Conservation (phyloP, 1,284 basidiomycete genomes). For the Sporisorium exsertum region DNA sequence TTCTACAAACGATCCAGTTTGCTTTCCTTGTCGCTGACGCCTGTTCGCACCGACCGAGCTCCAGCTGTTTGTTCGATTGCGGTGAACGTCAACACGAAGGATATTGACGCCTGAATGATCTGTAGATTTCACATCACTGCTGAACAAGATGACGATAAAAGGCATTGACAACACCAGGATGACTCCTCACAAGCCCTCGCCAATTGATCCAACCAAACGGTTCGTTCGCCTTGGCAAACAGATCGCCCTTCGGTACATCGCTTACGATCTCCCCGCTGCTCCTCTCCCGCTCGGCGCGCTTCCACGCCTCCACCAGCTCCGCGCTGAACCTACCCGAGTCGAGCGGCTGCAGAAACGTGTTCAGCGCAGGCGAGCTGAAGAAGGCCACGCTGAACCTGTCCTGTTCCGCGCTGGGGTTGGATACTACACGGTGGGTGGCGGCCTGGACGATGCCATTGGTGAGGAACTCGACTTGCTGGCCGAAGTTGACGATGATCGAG, state of each 20-base stretch:
- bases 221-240: constrained; percentile 41
- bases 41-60: no score
- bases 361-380: constrained; percentile 56
- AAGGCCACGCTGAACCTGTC: constrained; percentile 50
- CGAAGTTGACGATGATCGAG: constrained; percentile 60
- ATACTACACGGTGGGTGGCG: constrained; percentile 59
- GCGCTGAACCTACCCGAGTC: constrained; percentile 25
- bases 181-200: constrained; percentile 54
- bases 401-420: constrained; percentile 11
- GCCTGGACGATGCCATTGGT: constrained; percentile 55
- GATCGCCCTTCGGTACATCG: constrained; percentile 54
- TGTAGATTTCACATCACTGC: background rate
- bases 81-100: no score
- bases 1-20: background rate
- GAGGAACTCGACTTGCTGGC: constrained; percentile 62
- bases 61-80: no score
- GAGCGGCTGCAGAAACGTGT: constrained; percentile 37
- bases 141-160: constrained; percentile 37
- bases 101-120: no score
- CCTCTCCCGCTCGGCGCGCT: constrained; percentile 26
- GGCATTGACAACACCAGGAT: constrained; percentile 40
- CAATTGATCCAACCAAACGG: constrained; percentile 58
- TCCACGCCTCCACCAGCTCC: constrained; percentile 38
- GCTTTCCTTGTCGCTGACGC: no score
- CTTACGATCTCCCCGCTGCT: constrained; percentile 23